Evolutionary conservation across 768 basidiomycete species (phyloP), one percentile per base, ranked within the genome.

Genomic region (Leucosporidium scottii): DNA sequence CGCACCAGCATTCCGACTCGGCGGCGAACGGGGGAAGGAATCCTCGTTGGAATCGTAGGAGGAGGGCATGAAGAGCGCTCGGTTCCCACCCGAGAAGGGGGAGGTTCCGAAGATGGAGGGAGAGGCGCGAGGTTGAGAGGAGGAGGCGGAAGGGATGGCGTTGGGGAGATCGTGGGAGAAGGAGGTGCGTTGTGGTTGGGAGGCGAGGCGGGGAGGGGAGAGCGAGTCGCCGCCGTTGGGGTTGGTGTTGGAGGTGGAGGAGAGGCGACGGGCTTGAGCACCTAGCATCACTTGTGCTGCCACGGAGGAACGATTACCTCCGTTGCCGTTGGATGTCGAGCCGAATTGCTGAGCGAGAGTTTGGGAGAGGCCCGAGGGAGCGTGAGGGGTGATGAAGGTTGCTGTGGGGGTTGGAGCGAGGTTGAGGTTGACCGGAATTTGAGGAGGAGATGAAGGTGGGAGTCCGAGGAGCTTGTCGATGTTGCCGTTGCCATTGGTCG

Each of bases 81-180:
- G 59, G 30, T 67, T 44, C 8, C 39, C 66, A 25, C 71, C 67
- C 2, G 71, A 72, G 56, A 72, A 72, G 12, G 71, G 71, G 25
- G 71, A 72, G 20, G 71, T 72, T 13, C 67, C 65, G 8, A 72
- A 72, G 71, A 72, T 72, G 51, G 59, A 47, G 25, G 23, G 6
- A 1, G 44, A 44, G 2, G 39, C 39, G 8, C 39, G 39, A 17
- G n/a, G 17, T 25, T 39, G 44, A 13, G 50, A 70, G 69, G 1
- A 64, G 65, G 0, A 66, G 25, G 64, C 20, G 27, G 44, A 39
- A 13, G 39, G 44, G 58, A 56, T 47, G 27, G 53, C 49, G 54
- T 51, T 54, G 53, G 54, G 25, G 44, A 48, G 44, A 17, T 48
- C 27, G n/a, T 28, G 36, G 44, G 15, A 20, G 59, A 36, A 39